Evolutionary conservation across 768 basidiomycete genomes (phyloP).

Genomic region (Lactifluus pinguis): DNA sequence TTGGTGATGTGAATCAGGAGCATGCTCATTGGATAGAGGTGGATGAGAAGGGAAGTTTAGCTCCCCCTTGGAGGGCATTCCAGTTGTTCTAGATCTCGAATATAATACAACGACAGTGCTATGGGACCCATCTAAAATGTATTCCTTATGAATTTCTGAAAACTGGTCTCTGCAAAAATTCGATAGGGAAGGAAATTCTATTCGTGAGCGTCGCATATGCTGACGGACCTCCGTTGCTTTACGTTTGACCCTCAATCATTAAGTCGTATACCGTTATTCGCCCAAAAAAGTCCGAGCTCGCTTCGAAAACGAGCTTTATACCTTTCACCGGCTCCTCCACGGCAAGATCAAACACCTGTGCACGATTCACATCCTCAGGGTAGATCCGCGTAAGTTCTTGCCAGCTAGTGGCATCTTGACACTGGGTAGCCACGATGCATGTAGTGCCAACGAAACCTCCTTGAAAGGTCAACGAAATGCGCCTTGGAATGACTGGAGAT

Average conservation of each 20-base stretch:
- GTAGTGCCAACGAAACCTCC: constrained; percentile 75
- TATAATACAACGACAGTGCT: not conserved
- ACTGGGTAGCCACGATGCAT: constrained; percentile 40
- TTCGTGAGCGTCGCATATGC: not conserved
- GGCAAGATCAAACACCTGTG: constrained; percentile 53
- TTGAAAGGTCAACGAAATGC: constrained; percentile 64
- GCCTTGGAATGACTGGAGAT: constrained; percentile 43
- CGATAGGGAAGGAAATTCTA: not conserved
- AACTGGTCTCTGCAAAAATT: not conserved
- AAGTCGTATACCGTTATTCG: constrained; percentile 69
- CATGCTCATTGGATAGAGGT: constrained; percentile 54
- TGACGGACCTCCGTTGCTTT: not conserved
- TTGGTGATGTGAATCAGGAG: constrained; percentile 39
- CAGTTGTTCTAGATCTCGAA: constrained; percentile 32
- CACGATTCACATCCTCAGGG: constrained; percentile 73
- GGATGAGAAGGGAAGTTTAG: constrained; percentile 46
- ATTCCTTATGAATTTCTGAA: not conserved
- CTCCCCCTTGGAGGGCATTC: constrained; percentile 53
- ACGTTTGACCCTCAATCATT: constrained; percentile 16
- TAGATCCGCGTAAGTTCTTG: constrained; percentile 45
- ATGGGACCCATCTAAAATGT: not conserved
- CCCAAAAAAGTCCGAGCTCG: constrained; percentile 82
- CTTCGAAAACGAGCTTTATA: constrained; percentile 64
- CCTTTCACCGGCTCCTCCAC: constrained; percentile 27
- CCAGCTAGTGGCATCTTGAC: constrained; percentile 37